Percentiles rank a stretch among this genome's conserved stretches.
Conservation (phyloP, 257 asterid genomes). For the Cordia subcordata region DNA sequence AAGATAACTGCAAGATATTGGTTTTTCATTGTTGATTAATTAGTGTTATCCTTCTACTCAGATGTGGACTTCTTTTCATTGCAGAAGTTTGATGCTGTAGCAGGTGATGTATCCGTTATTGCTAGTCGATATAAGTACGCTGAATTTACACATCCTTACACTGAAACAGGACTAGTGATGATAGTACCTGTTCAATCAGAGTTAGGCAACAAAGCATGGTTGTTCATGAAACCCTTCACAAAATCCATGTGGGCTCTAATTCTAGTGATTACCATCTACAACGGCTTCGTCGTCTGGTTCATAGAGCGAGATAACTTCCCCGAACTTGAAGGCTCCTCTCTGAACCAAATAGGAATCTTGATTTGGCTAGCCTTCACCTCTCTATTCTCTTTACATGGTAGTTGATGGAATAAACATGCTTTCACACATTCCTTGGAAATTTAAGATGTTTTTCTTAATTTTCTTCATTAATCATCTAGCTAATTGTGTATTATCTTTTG, state of each 20-base stretch:
- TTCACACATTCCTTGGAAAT: not conserved
- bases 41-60: too few relatives aligned
- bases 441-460: not conserved
- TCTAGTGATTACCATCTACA: constrained; percentile 16
- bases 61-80: not conserved
- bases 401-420: too few relatives aligned
- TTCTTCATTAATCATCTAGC: too few relatives aligned
- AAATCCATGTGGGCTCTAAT: constrained; percentile 34
- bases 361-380: constrained; percentile 34
- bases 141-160: constrained; percentile 42
- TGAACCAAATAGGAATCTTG: constrained; percentile 23
- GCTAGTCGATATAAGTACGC: constrained; percentile 23
- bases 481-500: too few relatives aligned
- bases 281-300: constrained; percentile 39
- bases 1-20: not conserved
- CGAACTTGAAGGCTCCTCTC: constrained; percentile 21
- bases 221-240: constrained; percentile 45
- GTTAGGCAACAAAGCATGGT: constrained; percentile 23
- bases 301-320: constrained; percentile 31
- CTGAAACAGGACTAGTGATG: constrained; percentile 33
- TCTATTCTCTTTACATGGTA: constrained; percentile 28
- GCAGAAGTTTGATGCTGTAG: constrained; percentile 39
- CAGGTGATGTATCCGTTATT: constrained; percentile 34
- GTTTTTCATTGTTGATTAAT: not conserved
- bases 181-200: constrained; percentile 29